Percentiles rank a stretch among this genome's conserved stretches.
These are phyloP conservation scores for Casuarina cunninghamiana DNA, from an alignment of 306 rosid species.

Conservation along the genomic window DNA sequence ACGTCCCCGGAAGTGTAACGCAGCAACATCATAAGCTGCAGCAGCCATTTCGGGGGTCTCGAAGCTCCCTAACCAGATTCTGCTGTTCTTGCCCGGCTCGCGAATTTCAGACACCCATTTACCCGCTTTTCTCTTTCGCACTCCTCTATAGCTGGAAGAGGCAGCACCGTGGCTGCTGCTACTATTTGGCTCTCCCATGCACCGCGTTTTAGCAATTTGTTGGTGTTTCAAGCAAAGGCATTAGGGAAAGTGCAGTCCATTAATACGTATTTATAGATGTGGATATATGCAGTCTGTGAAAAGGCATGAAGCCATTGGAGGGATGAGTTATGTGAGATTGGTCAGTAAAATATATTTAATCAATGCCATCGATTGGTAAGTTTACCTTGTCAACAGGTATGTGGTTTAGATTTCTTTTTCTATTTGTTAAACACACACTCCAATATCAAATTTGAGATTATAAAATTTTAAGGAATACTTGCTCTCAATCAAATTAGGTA, in stretches of 20 bases:
- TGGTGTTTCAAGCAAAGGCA: neutral
- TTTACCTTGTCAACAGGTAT: no score
- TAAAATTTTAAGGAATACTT: no score
- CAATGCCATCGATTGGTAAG: neutral
- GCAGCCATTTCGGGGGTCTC: conserved; percentile 87
- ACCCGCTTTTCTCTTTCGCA: conserved; percentile 94
- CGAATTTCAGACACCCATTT: conserved; percentile 98
- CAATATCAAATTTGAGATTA: no score
- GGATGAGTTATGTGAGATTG: neutral
- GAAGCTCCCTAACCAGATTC: conserved; percentile 92
- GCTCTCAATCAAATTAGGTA: no score
- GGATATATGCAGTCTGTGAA: conserved; percentile 2
- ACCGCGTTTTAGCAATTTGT: neutral
- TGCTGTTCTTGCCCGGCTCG: conserved; percentile 74
- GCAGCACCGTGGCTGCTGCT: conserved; percentile 39
- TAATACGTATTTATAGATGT: conserved; percentile 54
- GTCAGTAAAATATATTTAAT: no score
- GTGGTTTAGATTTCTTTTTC: no score
- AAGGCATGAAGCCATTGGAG: neutral
- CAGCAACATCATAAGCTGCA: conserved; percentile 85
- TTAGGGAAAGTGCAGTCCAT: conserved; percentile 20
- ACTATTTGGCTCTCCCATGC: conserved; percentile 45
- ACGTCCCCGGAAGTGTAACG: conserved; percentile 69
- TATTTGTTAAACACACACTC: no score
- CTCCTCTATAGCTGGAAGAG: conserved; percentile 70